Conservation (phyloP, 306 rosid species). For the Vigna unguiculata region DNA sequence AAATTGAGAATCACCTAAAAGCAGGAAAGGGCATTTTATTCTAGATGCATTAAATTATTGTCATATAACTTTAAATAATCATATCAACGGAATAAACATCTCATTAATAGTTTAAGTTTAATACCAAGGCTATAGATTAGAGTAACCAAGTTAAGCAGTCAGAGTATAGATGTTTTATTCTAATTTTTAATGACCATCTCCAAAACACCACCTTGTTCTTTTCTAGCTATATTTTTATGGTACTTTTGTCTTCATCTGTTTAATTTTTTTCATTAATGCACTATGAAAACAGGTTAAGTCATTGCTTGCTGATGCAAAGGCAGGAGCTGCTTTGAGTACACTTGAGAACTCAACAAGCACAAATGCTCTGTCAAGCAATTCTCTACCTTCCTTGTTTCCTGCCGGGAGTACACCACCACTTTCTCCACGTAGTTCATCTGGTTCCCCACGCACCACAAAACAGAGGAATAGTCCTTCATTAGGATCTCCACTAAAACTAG, state of each 20-base stretch:
- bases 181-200: constrained; percentile 31
- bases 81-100: constrained; percentile 8
- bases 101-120: constrained; percentile 17
- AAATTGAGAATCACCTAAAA: constrained; percentile 12
- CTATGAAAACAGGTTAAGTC: constrained; percentile 68
- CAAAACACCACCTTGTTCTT: neutral
- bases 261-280: constrained; percentile 34
- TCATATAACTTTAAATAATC: constrained; percentile 14
- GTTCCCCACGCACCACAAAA: constrained; percentile 72
- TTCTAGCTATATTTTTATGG: constrained; percentile 25
- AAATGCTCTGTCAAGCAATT: constrained; percentile 55
- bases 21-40: constrained; percentile 25
- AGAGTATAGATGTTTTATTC: constrained; percentile 1
- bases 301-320: constrained; percentile 68
- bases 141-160: constrained; percentile 22
- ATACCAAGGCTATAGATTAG: constrained; percentile 23
- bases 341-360: constrained; percentile 54
- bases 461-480: constrained; percentile 73
- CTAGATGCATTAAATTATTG: constrained; percentile 6
- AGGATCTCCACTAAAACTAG: constrained; percentile 72
- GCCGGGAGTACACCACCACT: constrained; percentile 82
- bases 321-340: constrained; percentile 57
- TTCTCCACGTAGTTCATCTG: constrained; percentile 83
- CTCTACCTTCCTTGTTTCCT: constrained; percentile 70
- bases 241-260: constrained; percentile 6